phyloP scores from a whole-genome alignment of 2,329 filamentous ascomycete genomes.

The Penicillium capsulatum region DNA sequence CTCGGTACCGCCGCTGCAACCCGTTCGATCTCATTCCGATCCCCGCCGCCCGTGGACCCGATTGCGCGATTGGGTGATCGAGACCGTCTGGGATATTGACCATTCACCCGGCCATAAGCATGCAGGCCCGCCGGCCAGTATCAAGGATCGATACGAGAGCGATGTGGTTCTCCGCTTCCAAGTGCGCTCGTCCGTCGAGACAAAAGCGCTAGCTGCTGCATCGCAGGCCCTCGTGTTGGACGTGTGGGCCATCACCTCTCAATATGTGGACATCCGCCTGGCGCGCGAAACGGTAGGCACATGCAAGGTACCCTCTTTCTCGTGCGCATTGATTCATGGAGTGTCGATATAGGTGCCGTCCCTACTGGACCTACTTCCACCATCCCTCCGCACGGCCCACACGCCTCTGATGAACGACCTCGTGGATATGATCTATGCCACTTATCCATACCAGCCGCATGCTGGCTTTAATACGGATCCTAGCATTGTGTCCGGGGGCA shows the following conservation, averaged over 20 bases:
- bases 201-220: constrained; percentile 66
- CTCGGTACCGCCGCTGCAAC: constrained; percentile 30
- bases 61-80: constrained; percentile 42
- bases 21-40: constrained; percentile 28
- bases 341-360: constrained; percentile 54
- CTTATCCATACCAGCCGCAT: constrained; percentile 57
- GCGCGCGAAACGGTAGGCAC: constrained; percentile 63
- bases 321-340: too few species aligned
- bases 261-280: constrained; percentile 81
- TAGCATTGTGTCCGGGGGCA: constrained; percentile 29
- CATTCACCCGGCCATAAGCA: constrained; percentile 23
- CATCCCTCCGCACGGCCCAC: constrained; percentile 66
- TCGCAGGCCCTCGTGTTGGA: constrained; percentile 75
- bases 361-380: constrained; percentile 72
- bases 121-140: constrained; percentile 33
- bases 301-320: constrained; percentile 16
- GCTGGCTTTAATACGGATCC: constrained; percentile 25
- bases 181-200: constrained; percentile 64
- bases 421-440: constrained; percentile 69
- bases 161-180: constrained; percentile 90
- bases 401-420: constrained; percentile 75
- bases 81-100: constrained; percentile 41
- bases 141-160: constrained; percentile 60
- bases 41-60: constrained; percentile 36
- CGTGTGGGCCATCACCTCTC: constrained; percentile 77